These are phyloP conservation scores for Verbena officinalis DNA, from an alignment of 257 asterid species.

Conservation along the genomic window DNA sequence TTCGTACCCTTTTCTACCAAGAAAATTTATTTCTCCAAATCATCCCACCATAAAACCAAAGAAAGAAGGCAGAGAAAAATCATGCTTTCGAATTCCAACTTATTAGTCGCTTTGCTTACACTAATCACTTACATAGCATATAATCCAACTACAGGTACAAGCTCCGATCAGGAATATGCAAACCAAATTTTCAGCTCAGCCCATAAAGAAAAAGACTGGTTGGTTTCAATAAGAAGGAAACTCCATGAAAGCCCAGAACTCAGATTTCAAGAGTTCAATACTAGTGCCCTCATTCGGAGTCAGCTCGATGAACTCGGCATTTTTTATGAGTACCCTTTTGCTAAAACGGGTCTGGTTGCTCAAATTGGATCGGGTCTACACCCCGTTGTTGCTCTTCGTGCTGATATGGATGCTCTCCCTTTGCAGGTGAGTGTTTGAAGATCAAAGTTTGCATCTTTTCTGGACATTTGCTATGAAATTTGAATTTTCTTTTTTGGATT, in stretches of 20 bases:
- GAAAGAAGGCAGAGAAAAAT: not conserved
- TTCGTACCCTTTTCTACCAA: too few relatives aligned
- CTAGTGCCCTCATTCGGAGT: slow-evolving; percentile 73
- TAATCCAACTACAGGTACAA: slow-evolving; percentile 18
- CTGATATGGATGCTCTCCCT: slow-evolving; percentile 94
- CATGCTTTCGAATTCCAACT: slow-evolving; percentile 33
- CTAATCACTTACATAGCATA: slow-evolving; percentile 20
- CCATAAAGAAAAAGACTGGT: slow-evolving; percentile 51
- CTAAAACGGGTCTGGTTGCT: slow-evolving; percentile 84
- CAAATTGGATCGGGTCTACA: slow-evolving; percentile 69
- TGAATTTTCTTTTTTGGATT: not conserved
- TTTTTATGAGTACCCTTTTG: slow-evolving; percentile 67
- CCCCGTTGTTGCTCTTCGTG: slow-evolving; percentile 83
- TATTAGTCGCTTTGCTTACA: slow-evolving; percentile 21
- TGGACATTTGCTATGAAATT: not conserved
- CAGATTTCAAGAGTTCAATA: slow-evolving; percentile 68
- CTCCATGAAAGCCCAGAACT: slow-evolving; percentile 90
- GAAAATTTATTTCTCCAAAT: too few relatives aligned
- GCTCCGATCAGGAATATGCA: slow-evolving; percentile 42
- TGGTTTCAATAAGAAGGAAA: slow-evolving; percentile 65
- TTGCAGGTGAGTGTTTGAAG: slow-evolving; percentile 48
- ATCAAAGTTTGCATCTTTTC: not conserved
- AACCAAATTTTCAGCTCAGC: slow-evolving; percentile 58
- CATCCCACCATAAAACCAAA: not conserved
- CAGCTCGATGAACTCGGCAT: slow-evolving; percentile 68